Conservation (phyloP, 352 stramenopile species). For the Globisporangium nagaii region DNA sequence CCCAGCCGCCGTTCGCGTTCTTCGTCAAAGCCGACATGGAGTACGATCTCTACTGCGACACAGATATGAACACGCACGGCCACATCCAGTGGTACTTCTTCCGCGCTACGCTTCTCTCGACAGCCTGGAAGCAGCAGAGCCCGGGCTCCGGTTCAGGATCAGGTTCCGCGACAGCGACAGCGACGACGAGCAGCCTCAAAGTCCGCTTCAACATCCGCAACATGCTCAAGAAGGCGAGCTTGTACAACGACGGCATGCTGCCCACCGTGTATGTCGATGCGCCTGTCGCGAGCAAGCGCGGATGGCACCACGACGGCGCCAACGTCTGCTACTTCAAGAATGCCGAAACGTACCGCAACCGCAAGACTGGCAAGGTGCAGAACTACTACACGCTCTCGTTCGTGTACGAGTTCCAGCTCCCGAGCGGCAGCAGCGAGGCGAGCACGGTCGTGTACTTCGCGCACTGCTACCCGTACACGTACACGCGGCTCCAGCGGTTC, state of each 20-base stretch:
- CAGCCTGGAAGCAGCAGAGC: neutral
- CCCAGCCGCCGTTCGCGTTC: conserved; percentile 39
- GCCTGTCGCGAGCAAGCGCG: conserved; percentile 13
- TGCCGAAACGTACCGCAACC: conserved; percentile 54
- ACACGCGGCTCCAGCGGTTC: conserved; percentile 58
- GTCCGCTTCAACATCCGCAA: conserved; percentile 86
- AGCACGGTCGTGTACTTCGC: conserved; percentile 57
- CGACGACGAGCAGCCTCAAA: conserved; percentile 10
- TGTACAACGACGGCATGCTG: conserved; percentile 89
- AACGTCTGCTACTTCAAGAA: conserved; percentile 88
- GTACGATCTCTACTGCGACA: conserved; percentile 75
- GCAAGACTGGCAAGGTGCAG: conserved; percentile 33
- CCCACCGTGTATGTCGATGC: conserved; percentile 56
- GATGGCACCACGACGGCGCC: conserved; percentile 61
- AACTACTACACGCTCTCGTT: conserved; percentile 79
- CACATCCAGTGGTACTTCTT: conserved; percentile 92
- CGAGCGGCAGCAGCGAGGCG: neutral
- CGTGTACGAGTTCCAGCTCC: conserved; percentile 47
- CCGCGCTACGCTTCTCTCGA: conserved; percentile 21
- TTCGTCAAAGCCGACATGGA: conserved; percentile 55
- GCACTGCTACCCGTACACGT: conserved; percentile 86
- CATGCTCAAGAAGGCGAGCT: conserved; percentile 78
- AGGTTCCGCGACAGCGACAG: too few relatives aligned
- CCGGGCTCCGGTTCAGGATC: too few relatives aligned
- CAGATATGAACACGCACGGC: conserved; percentile 60